Evolutionary conservation across 495 filamentous ascomycete species (phyloP), one percentile per base, ranked within the genome.

Genomic region (Choiromyces venosus): DNA sequence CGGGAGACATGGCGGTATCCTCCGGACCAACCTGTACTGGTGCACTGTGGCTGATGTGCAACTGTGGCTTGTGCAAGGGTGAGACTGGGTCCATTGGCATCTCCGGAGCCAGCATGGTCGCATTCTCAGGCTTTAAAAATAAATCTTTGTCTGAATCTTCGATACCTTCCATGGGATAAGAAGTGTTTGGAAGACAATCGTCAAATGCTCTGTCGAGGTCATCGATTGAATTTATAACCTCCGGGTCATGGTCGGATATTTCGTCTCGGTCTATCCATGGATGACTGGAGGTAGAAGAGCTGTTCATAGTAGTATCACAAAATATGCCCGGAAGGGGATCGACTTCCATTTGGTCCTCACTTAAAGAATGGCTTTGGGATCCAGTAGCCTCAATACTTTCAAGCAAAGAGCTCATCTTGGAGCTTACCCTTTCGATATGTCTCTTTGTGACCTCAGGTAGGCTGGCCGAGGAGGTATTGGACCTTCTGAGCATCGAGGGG

Each of bases 241-340:
- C 46, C 2, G 46, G n/a, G n/a, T 56, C 46, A 29, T 29, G 7
- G 46, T 56, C 46, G n/a, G 46, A 29, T 25, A 29, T 14, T 4
- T 29, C 46, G 12, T 10, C 46, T 14, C 46, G 2, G 46, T 4
- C n/a, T 4, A 14, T 14, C 46, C 46, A 56, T 29, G 46, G 6
- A 56, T 29, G 9, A 12, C n/a, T n/a, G 46, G 46, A 21, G n/a
- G n/a, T 12, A 25, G n/a, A 56, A 56, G 46, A 56, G 46, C 46
- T 29, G 46, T 10, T 56, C 46, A 56, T 14, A 4, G 46, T 29
- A 4, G 46, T 56, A 56, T 14, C 46, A 56, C 46, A 56, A 65
- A 77, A 77, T 46, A 76, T 76, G 9, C 65, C 69, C 12, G 75
- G 75, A 46, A 77, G 73, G 21, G 75, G 69, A 19, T 77, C 44